phyloP scores from a whole-genome alignment of 108 stramenopile genomes.

The Skeletonema tropicum region DNA sequence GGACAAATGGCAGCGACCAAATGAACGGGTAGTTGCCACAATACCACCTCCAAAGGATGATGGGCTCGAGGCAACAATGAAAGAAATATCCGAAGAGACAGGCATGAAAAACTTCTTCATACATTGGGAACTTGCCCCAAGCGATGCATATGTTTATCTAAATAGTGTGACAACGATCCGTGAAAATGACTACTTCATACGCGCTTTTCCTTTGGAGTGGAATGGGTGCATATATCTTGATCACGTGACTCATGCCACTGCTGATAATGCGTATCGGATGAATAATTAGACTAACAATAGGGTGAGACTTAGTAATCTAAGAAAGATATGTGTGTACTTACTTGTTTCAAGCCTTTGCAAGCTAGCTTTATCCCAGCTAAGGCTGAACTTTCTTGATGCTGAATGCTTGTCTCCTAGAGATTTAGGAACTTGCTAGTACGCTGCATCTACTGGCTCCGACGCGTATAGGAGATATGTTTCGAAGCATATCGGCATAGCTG shows the following conservation, averaged over 20 bases:
- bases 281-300: background rate
- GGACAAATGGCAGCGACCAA: slow-evolving; percentile 14
- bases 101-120: slow-evolving; percentile 16
- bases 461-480: background rate
- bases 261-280: background rate
- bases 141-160: too few species aligned
- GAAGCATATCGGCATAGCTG: background rate
- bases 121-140: slow-evolving; percentile 17
- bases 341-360: background rate
- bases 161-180: background rate
- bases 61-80: slow-evolving; percentile 13
- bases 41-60: slow-evolving; percentile 13
- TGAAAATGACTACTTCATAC: slow-evolving; percentile 23
- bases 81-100: background rate
- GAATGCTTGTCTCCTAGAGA: too few species aligned
- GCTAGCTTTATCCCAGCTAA: too few species aligned
- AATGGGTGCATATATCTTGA: slow-evolving; percentile 26
- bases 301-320: background rate
- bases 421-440: too few species aligned
- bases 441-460: background rate
- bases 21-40: slow-evolving; percentile 4
- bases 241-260: slow-evolving; percentile 7
- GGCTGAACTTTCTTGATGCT: too few species aligned
- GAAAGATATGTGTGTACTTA: background rate
- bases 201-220: slow-evolving; percentile 8